Evolutionary conservation across 2,329 filamentous ascomycete genomes (phyloP), one percentile per base, ranked within the genome.

Genomic region (Diaporthe sp.): DNA sequence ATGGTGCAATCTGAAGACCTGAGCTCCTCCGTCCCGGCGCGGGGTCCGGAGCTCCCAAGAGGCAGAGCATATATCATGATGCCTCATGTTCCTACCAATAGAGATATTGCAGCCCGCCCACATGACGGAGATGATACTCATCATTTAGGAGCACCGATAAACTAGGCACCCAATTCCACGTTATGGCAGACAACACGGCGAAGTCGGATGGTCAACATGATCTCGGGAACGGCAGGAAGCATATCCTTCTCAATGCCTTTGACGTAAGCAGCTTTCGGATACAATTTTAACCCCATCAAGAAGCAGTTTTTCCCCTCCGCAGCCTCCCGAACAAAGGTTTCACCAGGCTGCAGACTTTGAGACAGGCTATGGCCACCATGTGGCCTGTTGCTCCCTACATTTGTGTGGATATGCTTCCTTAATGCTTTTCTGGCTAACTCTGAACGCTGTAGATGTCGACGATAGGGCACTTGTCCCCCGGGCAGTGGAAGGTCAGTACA

Each of bases 201-300:
- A 17, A 55, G 30, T 9, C 10, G 22, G 35, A 70, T 12, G 74
- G 71, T 4, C 50, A 58, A 10, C 45, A 75, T 60, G 73, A 71
- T 17, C 71, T 77, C 3, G 75, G 75, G 8, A 74, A 79, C 40
- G 78, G 76, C 8, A 89, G 87, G 79, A 90, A 89, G 77, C 85
- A 89, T 35, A 91, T 92, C 19, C 79, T 92, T 8, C 83, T 92
- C 61, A 92, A 92, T 83, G 91, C 90, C 3, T 92, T 92, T 77
- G 91, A 92, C 75, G n/a, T n/a, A n/a, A n/a, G n/a, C n/a, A n/a
- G n/a, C n/a, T n/a, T n/a, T n/a, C n/a, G n/a, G n/a, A n/a, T n/a
- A n/a, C n/a, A n/a, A n/a, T n/a, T n/a, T n/a, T n/a, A n/a, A n/a
- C n/a, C n/a, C n/a, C n/a, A n/a, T n/a, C n/a, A n/a, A n/a, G n/a